Evolutionary conservation across 2,329 filamentous ascomycete species (phyloP).

Genomic region (Tolypocladium amazonense): DNA sequence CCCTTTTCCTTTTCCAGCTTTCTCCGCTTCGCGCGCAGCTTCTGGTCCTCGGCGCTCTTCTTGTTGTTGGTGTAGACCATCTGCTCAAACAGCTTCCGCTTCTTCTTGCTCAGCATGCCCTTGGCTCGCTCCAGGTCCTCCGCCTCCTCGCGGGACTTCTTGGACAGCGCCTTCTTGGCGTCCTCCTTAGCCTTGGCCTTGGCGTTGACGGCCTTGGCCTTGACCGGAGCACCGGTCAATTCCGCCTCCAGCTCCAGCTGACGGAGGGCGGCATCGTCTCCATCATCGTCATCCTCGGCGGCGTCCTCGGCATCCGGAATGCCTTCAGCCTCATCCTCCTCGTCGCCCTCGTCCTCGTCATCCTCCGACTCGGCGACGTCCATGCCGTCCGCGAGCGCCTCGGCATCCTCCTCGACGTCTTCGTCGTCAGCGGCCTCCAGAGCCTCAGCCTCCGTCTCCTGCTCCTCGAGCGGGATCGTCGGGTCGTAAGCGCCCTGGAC

Average conservation of each 20-base stretch:
- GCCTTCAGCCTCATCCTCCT: constrained; percentile 28
- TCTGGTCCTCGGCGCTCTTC: constrained; percentile 82
- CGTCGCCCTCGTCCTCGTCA: constrained; percentile 37
- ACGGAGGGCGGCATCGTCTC: constrained; percentile 57
- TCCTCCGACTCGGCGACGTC: constrained; percentile 43
- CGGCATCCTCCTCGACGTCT: constrained; percentile 48
- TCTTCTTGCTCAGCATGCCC: constrained; percentile 98
- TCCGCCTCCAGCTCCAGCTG: constrained; percentile 92
- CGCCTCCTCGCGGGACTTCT: constrained; percentile 63
- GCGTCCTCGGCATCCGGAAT: constrained; percentile 33
- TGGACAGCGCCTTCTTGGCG: constrained; percentile 56
- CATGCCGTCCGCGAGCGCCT: constrained; percentile 57
- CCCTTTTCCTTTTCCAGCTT: constrained; percentile 64
- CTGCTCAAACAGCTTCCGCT: constrained; percentile 94
- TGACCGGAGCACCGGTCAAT: constrained; percentile 57
- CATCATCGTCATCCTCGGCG: constrained; percentile 27
- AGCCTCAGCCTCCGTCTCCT: constrained; percentile 79
- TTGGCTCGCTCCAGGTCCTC: constrained; percentile 89
- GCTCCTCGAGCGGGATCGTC: constrained; percentile 71
- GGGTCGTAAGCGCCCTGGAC: constrained; percentile 87
- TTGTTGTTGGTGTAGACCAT: constrained; percentile 95
- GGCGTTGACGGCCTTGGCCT: constrained; percentile 32
- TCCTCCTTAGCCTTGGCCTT: constrained; percentile 58
- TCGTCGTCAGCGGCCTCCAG: constrained; percentile 53
- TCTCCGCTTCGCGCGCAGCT: constrained; percentile 78